phyloP scores from a whole-genome alignment of 2,329 filamentous ascomycete species.

The Hirsutella rhossiliensis region DNA sequence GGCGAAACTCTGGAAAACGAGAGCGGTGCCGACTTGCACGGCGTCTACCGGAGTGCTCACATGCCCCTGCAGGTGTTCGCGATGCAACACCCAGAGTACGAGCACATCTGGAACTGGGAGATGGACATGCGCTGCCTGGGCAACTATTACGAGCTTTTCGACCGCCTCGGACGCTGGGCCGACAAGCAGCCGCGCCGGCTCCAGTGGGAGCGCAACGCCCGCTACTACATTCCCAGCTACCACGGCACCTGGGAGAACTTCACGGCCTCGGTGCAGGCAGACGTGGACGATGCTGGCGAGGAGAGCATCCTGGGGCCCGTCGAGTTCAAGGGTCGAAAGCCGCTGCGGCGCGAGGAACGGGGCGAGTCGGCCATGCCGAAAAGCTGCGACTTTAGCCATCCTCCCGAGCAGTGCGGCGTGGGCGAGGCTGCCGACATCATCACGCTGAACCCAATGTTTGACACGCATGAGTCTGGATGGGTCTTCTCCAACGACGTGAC shows the following conservation, averaged over 20 bases:
- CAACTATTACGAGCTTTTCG: conserved; percentile 62
- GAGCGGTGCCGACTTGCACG: conserved; percentile 46
- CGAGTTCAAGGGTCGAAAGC: conserved; percentile 32
- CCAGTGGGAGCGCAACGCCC: conserved; percentile 67
- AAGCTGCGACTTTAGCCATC: conserved; percentile 40
- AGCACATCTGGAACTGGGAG: conserved; percentile 60
- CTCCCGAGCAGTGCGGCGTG: conserved; percentile 46
- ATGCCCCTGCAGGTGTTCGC: conserved; percentile 54
- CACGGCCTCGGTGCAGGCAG: conserved; percentile 42
- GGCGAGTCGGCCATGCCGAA: conserved; percentile 40
- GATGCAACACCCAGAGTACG: conserved; percentile 49
- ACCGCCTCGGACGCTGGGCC: conserved; percentile 54
- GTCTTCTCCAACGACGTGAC: conserved; percentile 59
- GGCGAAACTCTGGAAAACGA: conserved; percentile 53
- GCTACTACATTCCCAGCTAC: conserved; percentile 62
- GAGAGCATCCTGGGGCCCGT: conserved; percentile 60
- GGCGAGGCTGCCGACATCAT: conserved; percentile 65
- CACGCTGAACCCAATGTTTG: conserved; percentile 66
- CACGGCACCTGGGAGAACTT: conserved; percentile 67
- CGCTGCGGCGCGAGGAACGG: conserved; percentile 38
- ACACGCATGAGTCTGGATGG: conserved; percentile 60
- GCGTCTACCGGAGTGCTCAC: conserved; percentile 56
- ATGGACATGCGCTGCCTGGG: conserved; percentile 56
- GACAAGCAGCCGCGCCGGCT: conserved; percentile 54
- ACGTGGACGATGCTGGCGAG: conserved; percentile 41